Evolutionary conservation across 257 asterid species (phyloP).

Genomic region (Solanum infundibuliforme): DNA sequence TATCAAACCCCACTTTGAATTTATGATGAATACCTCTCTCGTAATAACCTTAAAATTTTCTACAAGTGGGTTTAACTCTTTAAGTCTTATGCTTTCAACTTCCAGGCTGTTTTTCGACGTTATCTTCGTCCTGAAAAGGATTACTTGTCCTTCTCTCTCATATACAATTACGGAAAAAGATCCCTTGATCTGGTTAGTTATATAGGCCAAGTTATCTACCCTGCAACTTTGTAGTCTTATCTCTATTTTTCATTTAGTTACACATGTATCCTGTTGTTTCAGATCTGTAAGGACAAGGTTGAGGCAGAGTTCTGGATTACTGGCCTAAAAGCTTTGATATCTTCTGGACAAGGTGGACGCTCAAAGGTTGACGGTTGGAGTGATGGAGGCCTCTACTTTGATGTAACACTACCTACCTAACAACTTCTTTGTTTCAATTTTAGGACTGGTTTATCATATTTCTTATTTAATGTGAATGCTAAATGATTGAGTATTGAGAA

Average conservation of each 20-base stretch:
- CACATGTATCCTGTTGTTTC: slow-evolving; percentile 1
- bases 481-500: not conserved
- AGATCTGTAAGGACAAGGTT: slow-evolving; percentile 91
- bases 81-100: not conserved
- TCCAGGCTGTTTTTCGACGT: slow-evolving; percentile 87
- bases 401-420: slow-evolving; percentile 34
- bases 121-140: slow-evolving; percentile 86
- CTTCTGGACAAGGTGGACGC: slow-evolving; percentile 73
- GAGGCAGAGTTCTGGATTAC: slow-evolving; percentile 95
- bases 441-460: not conserved
- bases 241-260: slow-evolving; percentile 1
- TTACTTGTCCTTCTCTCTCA: slow-evolving; percentile 82
- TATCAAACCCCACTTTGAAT: not conserved
- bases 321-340: slow-evolving; percentile 71
- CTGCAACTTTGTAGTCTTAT: not conserved
- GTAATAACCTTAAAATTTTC: not conserved
- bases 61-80: not conserved
- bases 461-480: not conserved
- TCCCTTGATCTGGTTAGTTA: slow-evolving; percentile 91
- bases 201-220: not conserved
- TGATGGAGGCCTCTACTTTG: slow-evolving; percentile 78
- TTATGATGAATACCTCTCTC: not conserved
- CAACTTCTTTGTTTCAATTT: slow-evolving; percentile 1
- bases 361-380: slow-evolving; percentile 94
- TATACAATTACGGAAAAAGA: slow-evolving; percentile 82